phyloP scores from a whole-genome alignment of 2,329 filamentous ascomycete species.

The Elsinoe perseae region DNA sequence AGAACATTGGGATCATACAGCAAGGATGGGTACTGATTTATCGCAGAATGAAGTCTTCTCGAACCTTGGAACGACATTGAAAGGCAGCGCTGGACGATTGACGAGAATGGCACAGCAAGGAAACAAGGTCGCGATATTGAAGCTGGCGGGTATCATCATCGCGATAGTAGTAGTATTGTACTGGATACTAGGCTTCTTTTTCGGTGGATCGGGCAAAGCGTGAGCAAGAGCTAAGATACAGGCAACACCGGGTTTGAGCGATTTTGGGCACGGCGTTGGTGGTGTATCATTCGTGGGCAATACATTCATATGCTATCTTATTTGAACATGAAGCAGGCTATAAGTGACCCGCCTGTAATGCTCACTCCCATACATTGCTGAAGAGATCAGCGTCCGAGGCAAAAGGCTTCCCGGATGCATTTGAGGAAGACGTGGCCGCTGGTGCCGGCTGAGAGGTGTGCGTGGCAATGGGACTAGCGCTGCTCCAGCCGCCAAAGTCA shows the following conservation, averaged over 20 bases:
- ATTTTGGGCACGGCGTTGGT: slow-evolving; percentile 18
- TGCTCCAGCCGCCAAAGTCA: slow-evolving; percentile 93
- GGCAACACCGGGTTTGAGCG: background rate
- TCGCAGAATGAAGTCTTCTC: slow-evolving; percentile 79
- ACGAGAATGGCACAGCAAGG: slow-evolving; percentile 86
- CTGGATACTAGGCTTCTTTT: slow-evolving; percentile 46
- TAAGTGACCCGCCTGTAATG: background rate
- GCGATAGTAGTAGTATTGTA: slow-evolving; percentile 66
- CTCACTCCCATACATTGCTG: slow-evolving; percentile 85
- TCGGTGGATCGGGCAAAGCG: slow-evolving; percentile 20
- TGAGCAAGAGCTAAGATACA: background rate
- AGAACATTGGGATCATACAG: background rate
- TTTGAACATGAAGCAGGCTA: slow-evolving; percentile 16
- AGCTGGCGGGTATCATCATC: slow-evolving; percentile 76
- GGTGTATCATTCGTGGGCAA: slow-evolving; percentile 8
- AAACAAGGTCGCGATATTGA: slow-evolving; percentile 84
- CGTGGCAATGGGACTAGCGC: slow-evolving; percentile 45
- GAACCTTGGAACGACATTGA: slow-evolving; percentile 71
- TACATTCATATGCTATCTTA: slow-evolving; percentile 11
- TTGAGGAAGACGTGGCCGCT: slow-evolving; percentile 27
- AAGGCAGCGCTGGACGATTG: slow-evolving; percentile 72
- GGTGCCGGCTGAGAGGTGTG: slow-evolving; percentile 37
- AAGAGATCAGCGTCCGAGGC: slow-evolving; percentile 74
- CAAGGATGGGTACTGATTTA: background rate
- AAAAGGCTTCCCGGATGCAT: slow-evolving; percentile 27